Base-by-base conservation (phyloP, 164 flowering plant genomes). In the Chimonanthus praecox region DNA sequence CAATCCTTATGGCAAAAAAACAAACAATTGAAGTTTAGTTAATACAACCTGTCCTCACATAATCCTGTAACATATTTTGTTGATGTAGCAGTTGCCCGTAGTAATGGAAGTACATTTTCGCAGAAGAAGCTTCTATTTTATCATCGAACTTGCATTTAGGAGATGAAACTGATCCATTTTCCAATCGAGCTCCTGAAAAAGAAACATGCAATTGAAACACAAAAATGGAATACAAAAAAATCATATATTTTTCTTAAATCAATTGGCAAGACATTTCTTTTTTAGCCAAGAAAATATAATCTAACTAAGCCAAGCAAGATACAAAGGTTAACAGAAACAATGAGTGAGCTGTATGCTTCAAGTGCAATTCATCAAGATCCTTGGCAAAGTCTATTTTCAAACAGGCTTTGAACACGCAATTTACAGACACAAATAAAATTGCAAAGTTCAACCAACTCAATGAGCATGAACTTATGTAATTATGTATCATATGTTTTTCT, bases 21-120 rank as follows among this genome's bases (percentile, higher is more conserved):
- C 16, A 69, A 54, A 69, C 60, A 58, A 78, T 18, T 16, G 58
- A 33, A 74, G 82, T 73, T 33, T 47, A 58, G 64, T 68, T 71
- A 3, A 68, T 73, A 79, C 82, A 80, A 96, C 99, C 99, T 92
- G 99, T 96, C 81, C 99, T 92, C 86, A 94, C 98, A 83, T 88
- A 94, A 81, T 96, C 99, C 84, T 94, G 98, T 72, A 96, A 73
- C 99, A 96, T 96, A 80, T 94, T 96, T 83, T 96, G 98, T 84
- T 96, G 99, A 78, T 94, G 99, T 62, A 94, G 84, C 51, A 96
- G 82, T 69, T 96, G 99, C 6, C 98, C 97, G 78, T 96, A 96
- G 78, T 94, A 96, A 84, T 96, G 98, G 75, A 96, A 96, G 78
- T 96, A 96, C 97, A 96, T 94, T 82, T 96, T 96, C 20, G 99